A percentile compares a stretch with the other conserved stretches of the same genome.
phyloP scores from a whole-genome alignment of 2,329 filamentous ascomycete genomes.

The Raffaelea albimanens region DNA sequence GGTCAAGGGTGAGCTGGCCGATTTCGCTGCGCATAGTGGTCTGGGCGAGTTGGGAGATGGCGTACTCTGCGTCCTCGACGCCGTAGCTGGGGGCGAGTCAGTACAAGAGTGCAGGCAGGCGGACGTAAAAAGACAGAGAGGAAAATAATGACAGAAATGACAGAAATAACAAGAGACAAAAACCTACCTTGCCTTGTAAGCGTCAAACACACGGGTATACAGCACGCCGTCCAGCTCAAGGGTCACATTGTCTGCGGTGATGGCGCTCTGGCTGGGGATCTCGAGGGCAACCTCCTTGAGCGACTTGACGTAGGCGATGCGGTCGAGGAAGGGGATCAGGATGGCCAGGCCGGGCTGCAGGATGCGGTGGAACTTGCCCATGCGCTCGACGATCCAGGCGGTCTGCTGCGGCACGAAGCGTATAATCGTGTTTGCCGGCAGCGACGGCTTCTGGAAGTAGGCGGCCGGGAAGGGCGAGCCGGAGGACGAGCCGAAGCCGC shows the following conservation, averaged over 20 bases:
- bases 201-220: slow-evolving; percentile 93
- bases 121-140: background rate
- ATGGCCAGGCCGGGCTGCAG: slow-evolving; percentile 85
- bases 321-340: slow-evolving; percentile 81
- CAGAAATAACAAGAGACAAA: background rate
- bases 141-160: background rate
- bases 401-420: slow-evolving; percentile 99
- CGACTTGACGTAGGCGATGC: slow-evolving; percentile 95
- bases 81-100: slow-evolving; percentile 58
- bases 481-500: slow-evolving; percentile 10
- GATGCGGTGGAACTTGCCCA: slow-evolving; percentile 95
- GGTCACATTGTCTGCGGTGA: slow-evolving; percentile 97
- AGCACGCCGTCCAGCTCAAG: slow-evolving; percentile 91
- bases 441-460: slow-evolving; percentile 67
- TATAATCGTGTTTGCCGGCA: slow-evolving; percentile 89
- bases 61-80: slow-evolving; percentile 97
- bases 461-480: slow-evolving; percentile 41
- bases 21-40: slow-evolving; percentile 99
- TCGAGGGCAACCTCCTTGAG: slow-evolving; percentile 94
- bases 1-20: slow-evolving; percentile 89
- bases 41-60: slow-evolving; percentile 94
- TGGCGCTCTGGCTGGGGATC: slow-evolving; percentile 94
- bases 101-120: background rate
- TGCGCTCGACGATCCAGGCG: slow-evolving; percentile 98
- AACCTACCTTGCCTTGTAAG: slow-evolving; percentile 85